Conservation (phyloP, 495 filamentous ascomycete species). For the Filosporella fistucella region DNA sequence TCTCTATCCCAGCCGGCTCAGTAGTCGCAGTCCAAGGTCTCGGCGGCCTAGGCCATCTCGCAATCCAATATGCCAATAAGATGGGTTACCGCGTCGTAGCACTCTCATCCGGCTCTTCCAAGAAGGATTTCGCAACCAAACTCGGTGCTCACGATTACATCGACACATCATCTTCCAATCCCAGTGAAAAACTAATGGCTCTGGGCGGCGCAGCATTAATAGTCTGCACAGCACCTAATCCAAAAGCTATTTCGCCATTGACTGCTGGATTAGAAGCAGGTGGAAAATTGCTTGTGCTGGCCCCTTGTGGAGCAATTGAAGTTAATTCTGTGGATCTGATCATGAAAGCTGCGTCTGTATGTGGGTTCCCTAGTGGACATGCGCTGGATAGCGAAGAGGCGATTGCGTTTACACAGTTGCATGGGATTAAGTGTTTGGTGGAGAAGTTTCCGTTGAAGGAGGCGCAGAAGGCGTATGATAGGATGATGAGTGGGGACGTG, state of each 20-base stretch:
- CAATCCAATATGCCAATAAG: constrained; percentile 43
- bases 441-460: constrained; percentile 58
- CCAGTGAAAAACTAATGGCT: constrained; percentile 42
- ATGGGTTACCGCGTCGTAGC: constrained; percentile 65
- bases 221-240: constrained; percentile 58
- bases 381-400: constrained; percentile 62
- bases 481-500: constrained; percentile 38
- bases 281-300: constrained; percentile 58
- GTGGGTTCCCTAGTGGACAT: constrained; percentile 61
- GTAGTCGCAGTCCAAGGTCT: constrained; percentile 62
- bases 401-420: constrained; percentile 52
- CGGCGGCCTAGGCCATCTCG: constrained; percentile 64
- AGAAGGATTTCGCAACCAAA: constrained; percentile 53
- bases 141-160: constrained; percentile 68
- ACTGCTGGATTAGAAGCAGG: constrained; percentile 47
- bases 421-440: constrained; percentile 57
- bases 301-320: constrained; percentile 45
- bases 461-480: constrained; percentile 46
- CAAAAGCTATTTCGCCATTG: constrained; percentile 46
- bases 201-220: constrained; percentile 60
- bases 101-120: constrained; percentile 49
- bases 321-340: constrained; percentile 47
- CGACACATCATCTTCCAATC: constrained; percentile 51
- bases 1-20: constrained; percentile 51
- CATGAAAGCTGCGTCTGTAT: constrained; percentile 44